Evolutionary conservation across 495 filamentous ascomycete genomes (phyloP).

Genomic region (Penicillium waksmanii): DNA sequence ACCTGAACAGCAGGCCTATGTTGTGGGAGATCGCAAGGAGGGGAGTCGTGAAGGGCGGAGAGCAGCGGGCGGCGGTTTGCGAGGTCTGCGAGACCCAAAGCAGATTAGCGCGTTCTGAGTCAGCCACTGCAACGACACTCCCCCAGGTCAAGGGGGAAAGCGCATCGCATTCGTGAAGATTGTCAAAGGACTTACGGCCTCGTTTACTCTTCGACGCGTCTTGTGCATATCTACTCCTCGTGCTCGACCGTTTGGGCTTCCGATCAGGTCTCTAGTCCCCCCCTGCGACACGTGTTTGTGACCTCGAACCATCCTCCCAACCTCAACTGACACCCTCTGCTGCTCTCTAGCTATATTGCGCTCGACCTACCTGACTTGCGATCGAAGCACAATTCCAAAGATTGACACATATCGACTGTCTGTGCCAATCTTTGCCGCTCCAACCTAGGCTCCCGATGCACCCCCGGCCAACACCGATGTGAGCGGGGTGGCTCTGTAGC

Average conservation of each 20-base stretch:
- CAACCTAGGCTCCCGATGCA: slow-evolving; percentile 28
- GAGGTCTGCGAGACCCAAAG: slow-evolving; percentile 38
- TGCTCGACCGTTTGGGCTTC: slow-evolving; percentile 17
- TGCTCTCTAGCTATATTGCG: slow-evolving; percentile 27
- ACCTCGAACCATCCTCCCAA: slow-evolving; percentile 9
- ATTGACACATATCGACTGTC: not conserved
- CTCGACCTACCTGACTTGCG: slow-evolving; percentile 11
- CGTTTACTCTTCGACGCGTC: slow-evolving; percentile 44
- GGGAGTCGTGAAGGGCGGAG: slow-evolving; percentile 21
- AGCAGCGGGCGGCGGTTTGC: slow-evolving; percentile 26
- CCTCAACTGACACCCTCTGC: slow-evolving; percentile 24
- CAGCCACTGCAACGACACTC: slow-evolving; percentile 50
- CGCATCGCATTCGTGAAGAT: slow-evolving; percentile 39
- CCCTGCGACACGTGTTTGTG: slow-evolving; percentile 30
- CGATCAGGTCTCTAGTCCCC: slow-evolving; percentile 28
- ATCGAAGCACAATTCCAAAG: slow-evolving; percentile 7
- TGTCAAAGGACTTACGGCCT: slow-evolving; percentile 32
- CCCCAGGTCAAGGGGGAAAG: slow-evolving; percentile 40
- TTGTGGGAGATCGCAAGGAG: slow-evolving; percentile 14
- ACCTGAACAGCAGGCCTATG: too few species aligned
- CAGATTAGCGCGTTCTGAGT: slow-evolving; percentile 49
- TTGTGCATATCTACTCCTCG: slow-evolving; percentile 23
- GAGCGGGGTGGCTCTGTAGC: slow-evolving; percentile 37
- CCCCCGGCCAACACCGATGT: slow-evolving; percentile 33
- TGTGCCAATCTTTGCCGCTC: not conserved